Evolutionary conservation across 2,329 filamentous ascomycete genomes (phyloP).

Genomic region (Arachnomyces sp.): DNA sequence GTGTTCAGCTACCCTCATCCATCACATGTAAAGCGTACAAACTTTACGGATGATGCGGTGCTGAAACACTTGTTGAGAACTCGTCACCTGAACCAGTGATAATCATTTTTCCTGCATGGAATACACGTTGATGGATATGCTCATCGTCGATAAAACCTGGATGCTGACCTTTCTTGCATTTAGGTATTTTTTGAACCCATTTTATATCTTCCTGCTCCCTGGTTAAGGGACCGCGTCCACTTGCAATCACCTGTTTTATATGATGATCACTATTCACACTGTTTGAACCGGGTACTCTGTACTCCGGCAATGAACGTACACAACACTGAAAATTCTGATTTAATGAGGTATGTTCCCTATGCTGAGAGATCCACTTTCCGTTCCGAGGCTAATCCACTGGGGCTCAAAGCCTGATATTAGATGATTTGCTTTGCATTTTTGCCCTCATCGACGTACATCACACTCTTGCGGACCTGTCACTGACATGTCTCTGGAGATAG

Average conservation of each 20-base stretch:
- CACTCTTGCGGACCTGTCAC: neutral
- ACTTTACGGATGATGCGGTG: slow-evolving; percentile 49
- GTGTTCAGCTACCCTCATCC: slow-evolving; percentile 45
- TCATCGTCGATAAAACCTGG: too few species aligned
- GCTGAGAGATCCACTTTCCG: slow-evolving; percentile 23
- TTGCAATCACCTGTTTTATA: slow-evolving; percentile 37
- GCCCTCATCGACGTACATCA: too few species aligned
- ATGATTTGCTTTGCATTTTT: too few species aligned
- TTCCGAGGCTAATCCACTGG: slow-evolving; percentile 22
- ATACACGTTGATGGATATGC: slow-evolving; percentile 11
- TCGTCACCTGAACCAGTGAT: slow-evolving; percentile 53
- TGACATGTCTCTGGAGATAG: neutral
- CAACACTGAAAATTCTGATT: slow-evolving; percentile 63
- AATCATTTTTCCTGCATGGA: slow-evolving; percentile 1
- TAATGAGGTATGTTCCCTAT: slow-evolving; percentile 51
- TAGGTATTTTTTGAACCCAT: slow-evolving; percentile 23
- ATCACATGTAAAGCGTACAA: slow-evolving; percentile 55
- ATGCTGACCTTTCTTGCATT: slow-evolving; percentile 10
- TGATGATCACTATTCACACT: slow-evolving; percentile 68
- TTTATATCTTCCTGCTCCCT: slow-evolving; percentile 17
- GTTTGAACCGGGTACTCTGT: slow-evolving; percentile 52
- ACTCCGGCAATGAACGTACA: slow-evolving; percentile 50
- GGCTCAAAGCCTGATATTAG: slow-evolving; percentile 7
- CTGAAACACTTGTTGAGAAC: slow-evolving; percentile 59
- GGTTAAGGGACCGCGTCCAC: slow-evolving; percentile 8